phyloP scores from a whole-genome alignment of 495 filamentous ascomycete genomes.

The Hypoxylon rickii region DNA sequence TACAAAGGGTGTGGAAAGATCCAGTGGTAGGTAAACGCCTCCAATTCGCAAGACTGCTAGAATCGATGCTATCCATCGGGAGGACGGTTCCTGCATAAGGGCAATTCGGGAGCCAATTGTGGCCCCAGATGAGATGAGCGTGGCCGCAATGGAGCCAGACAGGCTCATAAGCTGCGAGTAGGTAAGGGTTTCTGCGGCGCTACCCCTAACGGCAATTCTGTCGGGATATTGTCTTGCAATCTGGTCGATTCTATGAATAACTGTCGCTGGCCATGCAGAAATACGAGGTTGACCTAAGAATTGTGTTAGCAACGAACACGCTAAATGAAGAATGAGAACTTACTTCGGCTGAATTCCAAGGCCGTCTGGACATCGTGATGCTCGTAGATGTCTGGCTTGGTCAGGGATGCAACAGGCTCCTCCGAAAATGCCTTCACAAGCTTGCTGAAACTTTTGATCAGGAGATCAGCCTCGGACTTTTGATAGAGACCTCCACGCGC shows the following conservation, averaged over 20 bases:
- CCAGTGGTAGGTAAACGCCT: constrained; percentile 57
- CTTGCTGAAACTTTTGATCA: background rate
- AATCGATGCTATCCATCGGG: constrained; percentile 53
- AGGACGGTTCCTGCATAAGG: constrained; percentile 38
- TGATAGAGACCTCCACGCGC: constrained; percentile 16
- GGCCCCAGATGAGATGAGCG: background rate
- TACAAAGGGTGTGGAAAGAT: constrained; percentile 36
- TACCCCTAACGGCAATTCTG: background rate
- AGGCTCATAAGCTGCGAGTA: background rate
- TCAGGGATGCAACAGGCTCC: background rate
- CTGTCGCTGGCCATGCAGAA: background rate
- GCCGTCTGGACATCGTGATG: background rate
- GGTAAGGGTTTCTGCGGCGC: background rate
- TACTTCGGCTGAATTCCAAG: background rate
- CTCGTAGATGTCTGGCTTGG: background rate
- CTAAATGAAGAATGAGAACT: background rate
- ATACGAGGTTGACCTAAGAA: background rate
- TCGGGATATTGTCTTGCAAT: background rate
- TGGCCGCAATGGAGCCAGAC: background rate
- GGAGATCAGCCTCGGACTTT: background rate
- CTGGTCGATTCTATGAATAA: background rate
- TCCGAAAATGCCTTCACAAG: background rate
- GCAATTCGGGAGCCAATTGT: constrained; percentile 7
- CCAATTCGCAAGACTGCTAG: constrained; percentile 57
- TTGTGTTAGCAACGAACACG: background rate